phyloP scores from a whole-genome alignment of 306 rosid genomes.

The Sicyos edulis region DNA sequence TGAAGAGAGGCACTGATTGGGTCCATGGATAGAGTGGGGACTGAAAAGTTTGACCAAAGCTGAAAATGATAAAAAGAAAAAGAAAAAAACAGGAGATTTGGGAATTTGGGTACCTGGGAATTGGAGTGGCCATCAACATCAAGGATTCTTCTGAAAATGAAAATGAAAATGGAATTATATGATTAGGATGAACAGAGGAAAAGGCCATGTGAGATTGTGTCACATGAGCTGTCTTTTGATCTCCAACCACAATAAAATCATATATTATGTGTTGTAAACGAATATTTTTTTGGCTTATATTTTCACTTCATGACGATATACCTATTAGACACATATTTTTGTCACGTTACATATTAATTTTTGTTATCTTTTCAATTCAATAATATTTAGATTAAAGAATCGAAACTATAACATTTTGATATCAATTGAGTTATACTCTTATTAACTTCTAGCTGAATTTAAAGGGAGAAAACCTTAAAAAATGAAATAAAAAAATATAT shows the following conservation, averaged over 20 bases:
- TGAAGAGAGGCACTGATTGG: slow-evolving; percentile 28
- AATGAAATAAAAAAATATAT: no score
- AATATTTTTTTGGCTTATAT: neutral
- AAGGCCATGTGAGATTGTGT: slow-evolving; percentile 17
- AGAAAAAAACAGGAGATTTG: neutral
- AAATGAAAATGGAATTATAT: slow-evolving; percentile 16
- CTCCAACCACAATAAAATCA: slow-evolving; percentile 12
- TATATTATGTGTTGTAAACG: neutral
- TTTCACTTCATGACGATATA: slow-evolving; percentile 6
- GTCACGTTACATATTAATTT: slow-evolving; percentile 3
- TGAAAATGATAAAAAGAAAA: neutral
- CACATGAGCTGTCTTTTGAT: slow-evolving; percentile 20
- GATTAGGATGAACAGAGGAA: slow-evolving; percentile 5
- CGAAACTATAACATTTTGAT: no score
- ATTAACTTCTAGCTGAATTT: no score
- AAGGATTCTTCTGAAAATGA: slow-evolving; percentile 12
- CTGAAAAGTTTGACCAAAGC: slow-evolving; percentile 4
- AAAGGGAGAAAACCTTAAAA: no score
- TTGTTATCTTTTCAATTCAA: no score
- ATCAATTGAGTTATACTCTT: no score
- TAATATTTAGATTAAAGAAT: no score
- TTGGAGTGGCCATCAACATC: slow-evolving; percentile 3
- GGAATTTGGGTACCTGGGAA: slow-evolving; percentile 11
- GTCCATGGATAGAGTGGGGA: neutral
- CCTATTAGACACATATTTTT: neutral